These are phyloP conservation scores for Cyclotella distinguenda DNA, from an alignment of 108 stramenopile genomes.

Conservation along the genomic window DNA sequence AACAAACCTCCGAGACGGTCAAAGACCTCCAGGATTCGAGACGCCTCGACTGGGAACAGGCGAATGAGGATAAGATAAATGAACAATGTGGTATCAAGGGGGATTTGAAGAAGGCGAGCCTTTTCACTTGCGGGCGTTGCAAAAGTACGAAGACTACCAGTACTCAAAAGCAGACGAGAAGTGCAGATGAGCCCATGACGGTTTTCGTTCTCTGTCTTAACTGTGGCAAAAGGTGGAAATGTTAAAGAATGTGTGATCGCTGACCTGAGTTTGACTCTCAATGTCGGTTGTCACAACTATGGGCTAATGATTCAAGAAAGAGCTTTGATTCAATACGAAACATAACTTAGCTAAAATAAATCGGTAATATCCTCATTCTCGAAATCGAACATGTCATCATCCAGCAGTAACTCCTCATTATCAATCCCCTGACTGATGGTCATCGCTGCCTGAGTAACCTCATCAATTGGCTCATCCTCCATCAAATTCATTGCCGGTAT, in stretches of 20 bases:
- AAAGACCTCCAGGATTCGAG: constrained; percentile 71
- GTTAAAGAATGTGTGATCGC: constrained; percentile 46
- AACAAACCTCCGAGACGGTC: constrained; percentile 56
- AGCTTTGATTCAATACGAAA: too few relatives aligned
- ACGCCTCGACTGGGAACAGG: constrained; percentile 85
- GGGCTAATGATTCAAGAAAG: too few relatives aligned
- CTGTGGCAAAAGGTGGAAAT: constrained; percentile 93
- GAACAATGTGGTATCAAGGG: constrained; percentile 90
- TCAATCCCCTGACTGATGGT: constrained; percentile 38
- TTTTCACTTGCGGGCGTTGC: constrained; percentile 96
- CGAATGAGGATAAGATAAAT: constrained; percentile 89
- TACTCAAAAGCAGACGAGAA: constrained; percentile 97
- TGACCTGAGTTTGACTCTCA: too few relatives aligned
- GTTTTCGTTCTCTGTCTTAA: constrained; percentile 93
- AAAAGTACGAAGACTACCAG: constrained; percentile 94
- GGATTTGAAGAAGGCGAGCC: constrained; percentile 78
- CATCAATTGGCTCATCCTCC: constrained; percentile 51
- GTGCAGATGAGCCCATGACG: constrained; percentile 99
- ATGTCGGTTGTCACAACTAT: too few relatives aligned
- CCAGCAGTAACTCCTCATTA: constrained; percentile 60
- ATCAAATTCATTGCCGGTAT: constrained; percentile 14
- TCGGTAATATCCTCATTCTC: constrained; percentile 56
- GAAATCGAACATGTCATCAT: constrained; percentile 61
- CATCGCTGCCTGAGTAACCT: constrained; percentile 54
- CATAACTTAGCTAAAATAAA: constrained; percentile 15